phyloP scores from a whole-genome alignment of 2,329 filamentous ascomycete genomes.

The Penicillium sp. region DNA sequence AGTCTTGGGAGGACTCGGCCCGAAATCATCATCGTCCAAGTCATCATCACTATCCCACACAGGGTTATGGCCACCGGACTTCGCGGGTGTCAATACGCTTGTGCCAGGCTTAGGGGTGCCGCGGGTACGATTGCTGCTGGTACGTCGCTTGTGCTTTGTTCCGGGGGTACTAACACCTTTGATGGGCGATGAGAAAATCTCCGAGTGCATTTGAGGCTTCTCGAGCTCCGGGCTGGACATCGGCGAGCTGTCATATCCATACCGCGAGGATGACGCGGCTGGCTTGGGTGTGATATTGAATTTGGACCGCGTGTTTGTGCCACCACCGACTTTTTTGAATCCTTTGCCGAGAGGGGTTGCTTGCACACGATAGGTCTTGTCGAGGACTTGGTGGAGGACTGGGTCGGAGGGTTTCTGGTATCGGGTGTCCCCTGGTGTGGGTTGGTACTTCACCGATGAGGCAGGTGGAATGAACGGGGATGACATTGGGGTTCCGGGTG shows the following conservation, averaged over 20 bases:
- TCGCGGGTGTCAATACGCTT: slow-evolving; percentile 73
- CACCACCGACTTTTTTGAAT: slow-evolving; percentile 16
- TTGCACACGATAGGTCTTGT: slow-evolving; percentile 92
- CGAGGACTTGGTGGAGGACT: slow-evolving; percentile 82
- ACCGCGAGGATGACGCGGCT: slow-evolving; percentile 24
- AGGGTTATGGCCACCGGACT: slow-evolving; percentile 36
- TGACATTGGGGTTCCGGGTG: slow-evolving; percentile 59
- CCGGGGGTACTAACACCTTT: slow-evolving; percentile 39
- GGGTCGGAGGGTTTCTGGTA: slow-evolving; percentile 56
- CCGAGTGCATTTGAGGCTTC: slow-evolving; percentile 75
- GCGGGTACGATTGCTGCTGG: slow-evolving; percentile 34
- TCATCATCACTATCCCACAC: slow-evolving; percentile 72
- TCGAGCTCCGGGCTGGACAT: slow-evolving; percentile 73
- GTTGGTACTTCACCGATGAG: slow-evolving; percentile 39
- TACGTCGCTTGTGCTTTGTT: slow-evolving; percentile 43
- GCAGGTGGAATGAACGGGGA: slow-evolving; percentile 55
- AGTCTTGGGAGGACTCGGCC: slow-evolving; percentile 81
- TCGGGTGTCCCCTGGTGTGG: slow-evolving; percentile 36
- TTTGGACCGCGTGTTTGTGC: slow-evolving; percentile 27
- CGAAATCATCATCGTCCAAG: slow-evolving; percentile 56
- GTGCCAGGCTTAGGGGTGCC: slow-evolving; percentile 67
- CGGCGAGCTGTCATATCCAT: slow-evolving; percentile 47
- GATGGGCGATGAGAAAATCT: slow-evolving; percentile 76
- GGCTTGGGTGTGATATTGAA: slow-evolving; percentile 32
- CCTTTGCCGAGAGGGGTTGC: slow-evolving; percentile 73